Percentiles rank a stretch among this genome's conserved stretches.
These are phyloP conservation scores for Jackrogersella multiformis DNA, from an alignment of 495 filamentous ascomycete species.

Conservation along the genomic window DNA sequence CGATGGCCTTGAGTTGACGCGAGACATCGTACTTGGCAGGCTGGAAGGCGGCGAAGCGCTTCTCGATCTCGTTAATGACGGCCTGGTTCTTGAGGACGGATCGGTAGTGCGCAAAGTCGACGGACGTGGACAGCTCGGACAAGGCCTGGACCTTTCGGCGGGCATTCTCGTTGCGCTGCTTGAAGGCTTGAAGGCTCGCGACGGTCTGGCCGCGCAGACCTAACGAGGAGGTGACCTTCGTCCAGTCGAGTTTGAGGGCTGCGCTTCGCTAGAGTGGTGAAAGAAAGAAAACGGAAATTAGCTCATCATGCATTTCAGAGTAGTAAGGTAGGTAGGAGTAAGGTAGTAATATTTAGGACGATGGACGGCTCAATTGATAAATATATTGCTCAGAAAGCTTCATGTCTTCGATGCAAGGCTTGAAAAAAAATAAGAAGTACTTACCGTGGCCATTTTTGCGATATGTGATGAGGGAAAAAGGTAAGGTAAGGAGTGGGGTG, in stretches of 20 bases:
- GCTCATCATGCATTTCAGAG: conserved; percentile 48
- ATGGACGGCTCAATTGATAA: conserved; percentile 23
- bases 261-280: conserved; percentile 81
- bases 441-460: conserved; percentile 87
- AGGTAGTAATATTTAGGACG: neutral
- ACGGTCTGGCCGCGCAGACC: conserved; percentile 96
- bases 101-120: conserved; percentile 97
- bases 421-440: conserved; percentile 50
- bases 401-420: neutral
- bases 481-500: conserved; percentile 48
- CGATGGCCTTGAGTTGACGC: conserved; percentile 96
- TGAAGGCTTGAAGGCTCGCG: conserved; percentile 90
- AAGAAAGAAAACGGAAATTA: conserved; percentile 53
- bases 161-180: conserved; percentile 99
- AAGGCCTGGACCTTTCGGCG: conserved; percentile 88
- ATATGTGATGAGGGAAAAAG: conserved; percentile 58
- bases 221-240: conserved; percentile 86
- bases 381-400: neutral
- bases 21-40: conserved; percentile 87
- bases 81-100: conserved; percentile 89
- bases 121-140: conserved; percentile 76
- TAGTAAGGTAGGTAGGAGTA: no score
- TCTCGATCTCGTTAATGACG: conserved; percentile 95
- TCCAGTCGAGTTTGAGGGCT: conserved; percentile 99
- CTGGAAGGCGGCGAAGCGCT: conserved; percentile 88